phyloP scores from a whole-genome alignment of 2,329 filamentous ascomycete species.

The Dactylonectria estremocensis region DNA sequence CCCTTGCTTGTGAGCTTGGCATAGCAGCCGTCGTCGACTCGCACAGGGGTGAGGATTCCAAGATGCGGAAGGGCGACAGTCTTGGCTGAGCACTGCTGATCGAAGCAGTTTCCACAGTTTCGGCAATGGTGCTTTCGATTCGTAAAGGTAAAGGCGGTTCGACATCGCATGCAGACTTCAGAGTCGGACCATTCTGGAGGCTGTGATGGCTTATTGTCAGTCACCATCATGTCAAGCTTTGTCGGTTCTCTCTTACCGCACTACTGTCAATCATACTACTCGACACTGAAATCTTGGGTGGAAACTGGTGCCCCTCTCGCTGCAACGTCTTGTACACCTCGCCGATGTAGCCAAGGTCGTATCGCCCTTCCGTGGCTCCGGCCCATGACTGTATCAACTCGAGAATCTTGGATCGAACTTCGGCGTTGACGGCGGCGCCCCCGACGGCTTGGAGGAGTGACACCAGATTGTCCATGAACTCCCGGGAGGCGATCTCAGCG shows the following conservation, averaged over 20 bases:
- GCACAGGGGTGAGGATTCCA: conserved; percentile 90
- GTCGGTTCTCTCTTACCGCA: conserved; percentile 75
- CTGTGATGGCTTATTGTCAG: conserved; percentile 58
- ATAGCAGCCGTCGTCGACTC: conserved; percentile 97
- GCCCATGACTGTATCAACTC: conserved; percentile 97
- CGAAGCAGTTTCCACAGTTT: conserved; percentile 98
- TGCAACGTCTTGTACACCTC: conserved; percentile 90
- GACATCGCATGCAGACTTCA: conserved; percentile 98
- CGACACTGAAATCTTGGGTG: conserved; percentile 87
- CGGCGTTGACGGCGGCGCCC: conserved; percentile 80
- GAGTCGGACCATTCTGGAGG: conserved; percentile 98
- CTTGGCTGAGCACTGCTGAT: conserved; percentile 94
- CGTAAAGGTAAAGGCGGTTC: conserved; percentile 95
- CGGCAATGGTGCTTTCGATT: conserved; percentile 99
- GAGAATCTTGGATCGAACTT: conserved; percentile 91
- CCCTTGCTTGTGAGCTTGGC: conserved; percentile 86
- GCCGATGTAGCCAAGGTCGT: conserved; percentile 87
- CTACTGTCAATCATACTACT: conserved; percentile 98
- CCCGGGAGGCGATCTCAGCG: conserved; percentile 92
- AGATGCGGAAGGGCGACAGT: conserved; percentile 90
- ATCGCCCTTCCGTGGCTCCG: conserved; percentile 86
- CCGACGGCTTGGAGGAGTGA: conserved; percentile 90
- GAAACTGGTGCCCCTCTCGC: conserved; percentile 89
- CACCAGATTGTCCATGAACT: conserved; percentile 98
- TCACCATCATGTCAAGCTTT: not conserved